phyloP scores from a whole-genome alignment of 805 yeast species.

The Metahyphopichia silvanorum region DNA sequence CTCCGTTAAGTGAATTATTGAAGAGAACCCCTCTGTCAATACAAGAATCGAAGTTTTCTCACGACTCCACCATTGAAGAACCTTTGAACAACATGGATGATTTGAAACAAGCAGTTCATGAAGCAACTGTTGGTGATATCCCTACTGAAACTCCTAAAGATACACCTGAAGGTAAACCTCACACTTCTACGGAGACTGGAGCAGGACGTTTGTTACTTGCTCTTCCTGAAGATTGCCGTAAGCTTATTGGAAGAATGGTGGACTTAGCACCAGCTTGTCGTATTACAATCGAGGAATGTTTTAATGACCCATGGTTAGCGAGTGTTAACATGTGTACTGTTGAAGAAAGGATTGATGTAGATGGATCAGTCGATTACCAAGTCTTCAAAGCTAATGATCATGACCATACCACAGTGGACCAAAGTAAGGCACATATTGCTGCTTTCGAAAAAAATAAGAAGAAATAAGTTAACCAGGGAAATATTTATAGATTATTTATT shows the following conservation, averaged over 20 bases:
- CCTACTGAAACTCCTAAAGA: constrained; percentile 9
- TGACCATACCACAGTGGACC: constrained; percentile 85
- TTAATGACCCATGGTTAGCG: constrained; percentile 67
- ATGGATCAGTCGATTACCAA: constrained; percentile 34
- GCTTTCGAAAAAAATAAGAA: constrained; percentile 82
- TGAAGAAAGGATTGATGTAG: constrained; percentile 36
- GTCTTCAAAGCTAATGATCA: constrained; percentile 56
- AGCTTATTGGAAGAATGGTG: constrained; percentile 72
- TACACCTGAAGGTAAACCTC: constrained; percentile 35
- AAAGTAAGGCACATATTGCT: constrained; percentile 93
- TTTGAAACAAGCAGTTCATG: constrained; percentile 14
- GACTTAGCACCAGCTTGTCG: constrained; percentile 84
- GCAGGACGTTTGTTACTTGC: constrained; percentile 70
- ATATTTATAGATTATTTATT: not conserved
- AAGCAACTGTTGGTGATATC: constrained; percentile 13
- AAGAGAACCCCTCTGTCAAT: constrained; percentile 19
- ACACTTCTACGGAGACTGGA: constrained; percentile 66
- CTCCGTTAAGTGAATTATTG: constrained; percentile 56
- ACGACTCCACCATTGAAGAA: constrained; percentile 4
- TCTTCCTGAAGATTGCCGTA: constrained; percentile 65
- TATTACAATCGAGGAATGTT: constrained; percentile 74
- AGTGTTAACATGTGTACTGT: constrained; percentile 69
- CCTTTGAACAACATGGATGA: constrained; percentile 9
- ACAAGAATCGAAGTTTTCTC: not conserved
- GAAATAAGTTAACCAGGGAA: constrained; percentile 27